These are phyloP conservation scores for Aspergillus vadensis DNA, from an alignment of 2,329 filamentous ascomycete species.

Conservation along the genomic window DNA sequence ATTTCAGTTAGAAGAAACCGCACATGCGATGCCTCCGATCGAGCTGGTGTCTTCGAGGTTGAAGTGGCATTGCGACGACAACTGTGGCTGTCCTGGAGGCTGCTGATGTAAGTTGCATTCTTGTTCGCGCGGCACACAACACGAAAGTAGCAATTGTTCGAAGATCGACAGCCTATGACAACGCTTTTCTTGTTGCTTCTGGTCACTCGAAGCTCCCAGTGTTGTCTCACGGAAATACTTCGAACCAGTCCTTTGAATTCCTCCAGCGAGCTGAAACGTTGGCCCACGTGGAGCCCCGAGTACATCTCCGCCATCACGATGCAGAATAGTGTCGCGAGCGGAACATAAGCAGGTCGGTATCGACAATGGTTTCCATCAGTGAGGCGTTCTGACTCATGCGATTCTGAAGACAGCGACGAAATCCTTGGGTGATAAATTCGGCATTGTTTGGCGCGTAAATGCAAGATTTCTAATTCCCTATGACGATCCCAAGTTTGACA, in stretches of 20 bases:
- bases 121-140: slow-evolving; percentile 46
- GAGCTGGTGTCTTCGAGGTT: slow-evolving; percentile 36
- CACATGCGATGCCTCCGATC: slow-evolving; percentile 45
- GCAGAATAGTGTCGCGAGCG: slow-evolving; percentile 15
- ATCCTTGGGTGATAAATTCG: slow-evolving; percentile 10
- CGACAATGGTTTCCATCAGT: slow-evolving; percentile 31
- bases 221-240: slow-evolving; percentile 44
- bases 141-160: slow-evolving; percentile 42
- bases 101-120: slow-evolving; percentile 44
- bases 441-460: slow-evolving; percentile 16
- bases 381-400: slow-evolving; percentile 5
- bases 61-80: slow-evolving; percentile 36
- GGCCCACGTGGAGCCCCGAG: slow-evolving; percentile 43
- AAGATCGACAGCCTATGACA: slow-evolving; percentile 44
- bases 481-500: background rate
- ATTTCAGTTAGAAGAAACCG: slow-evolving; percentile 43
- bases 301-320: slow-evolving; percentile 41
- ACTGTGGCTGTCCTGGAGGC: slow-evolving; percentile 42
- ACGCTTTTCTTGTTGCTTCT: slow-evolving; percentile 46
- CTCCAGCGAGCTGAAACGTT: slow-evolving; percentile 41
- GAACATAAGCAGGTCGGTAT: slow-evolving; percentile 18
- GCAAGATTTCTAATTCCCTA: background rate
- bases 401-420: background rate
- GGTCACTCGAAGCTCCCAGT: slow-evolving; percentile 44
- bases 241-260: slow-evolving; percentile 43